These are phyloP conservation scores for Syzygium aromaticum DNA, from an alignment of 345 rosid genomes.

Conservation along the genomic window DNA sequence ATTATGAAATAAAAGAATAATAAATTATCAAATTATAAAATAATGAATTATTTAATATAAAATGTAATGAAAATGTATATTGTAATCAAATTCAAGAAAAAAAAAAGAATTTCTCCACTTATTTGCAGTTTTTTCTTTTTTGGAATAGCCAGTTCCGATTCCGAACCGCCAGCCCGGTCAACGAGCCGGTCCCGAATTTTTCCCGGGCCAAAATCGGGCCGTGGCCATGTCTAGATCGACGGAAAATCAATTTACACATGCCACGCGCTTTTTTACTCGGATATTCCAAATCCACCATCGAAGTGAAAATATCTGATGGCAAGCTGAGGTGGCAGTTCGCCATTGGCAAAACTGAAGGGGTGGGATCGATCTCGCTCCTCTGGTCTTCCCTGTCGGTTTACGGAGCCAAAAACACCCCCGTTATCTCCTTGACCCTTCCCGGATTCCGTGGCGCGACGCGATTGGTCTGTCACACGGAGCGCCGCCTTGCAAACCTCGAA, in stretches of 20 bases:
- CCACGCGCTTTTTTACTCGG: background rate
- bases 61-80: too few species aligned
- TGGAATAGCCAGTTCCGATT: too few species aligned
- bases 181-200: too few species aligned
- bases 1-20: too few species aligned
- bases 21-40: too few species aligned
- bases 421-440: background rate
- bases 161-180: too few species aligned
- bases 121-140: too few species aligned
- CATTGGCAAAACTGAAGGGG: background rate
- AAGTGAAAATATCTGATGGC: background rate
- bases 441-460: background rate
- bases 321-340: background rate
- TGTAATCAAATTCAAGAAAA: too few species aligned
- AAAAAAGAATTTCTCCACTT: too few species aligned
- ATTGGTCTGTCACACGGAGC: background rate
- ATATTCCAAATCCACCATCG: background rate
- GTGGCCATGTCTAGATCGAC: too few species aligned
- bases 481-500: background rate
- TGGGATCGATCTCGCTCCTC: background rate
- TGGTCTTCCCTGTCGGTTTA: background rate
- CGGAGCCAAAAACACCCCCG: background rate
- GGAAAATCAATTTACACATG: rapidly evolving
- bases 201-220: too few species aligned
- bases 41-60: too few species aligned